Evolutionary conservation across 2,329 filamentous ascomycete species (phyloP), one percentile per base, ranked within the genome.

Genomic region (Lizonia empirigonia): DNA sequence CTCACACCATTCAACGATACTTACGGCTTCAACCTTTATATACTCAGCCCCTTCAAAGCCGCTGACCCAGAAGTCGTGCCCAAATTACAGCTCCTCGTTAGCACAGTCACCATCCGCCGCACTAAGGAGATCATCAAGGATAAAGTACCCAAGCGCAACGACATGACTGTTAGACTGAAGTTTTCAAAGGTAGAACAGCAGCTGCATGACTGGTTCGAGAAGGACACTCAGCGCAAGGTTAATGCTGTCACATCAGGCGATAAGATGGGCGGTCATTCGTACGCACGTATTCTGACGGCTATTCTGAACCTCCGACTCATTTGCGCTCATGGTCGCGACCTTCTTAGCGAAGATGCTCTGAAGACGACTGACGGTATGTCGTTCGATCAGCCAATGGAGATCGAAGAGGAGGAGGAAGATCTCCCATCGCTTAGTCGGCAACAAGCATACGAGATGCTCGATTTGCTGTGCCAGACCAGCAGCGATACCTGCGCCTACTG

Each of bases 301-400:
- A 96, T 99, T 66, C 82, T 95, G 59, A 88, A 93, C 23, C 83
- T 99, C 15, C 89, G 94, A 8, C 81, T 96, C 32, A 88, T 97
- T 42, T 97, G 92, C 68, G 94, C 92, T 1, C 93, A 97, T 69
- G 94, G 94, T n/a, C 89, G 88, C 58, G 93, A 97, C 53, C 82
- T 99, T 7, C 81, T 99, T 2, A 90, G 86, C 49, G 85, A 92
- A 27, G 88, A 93, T 16, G 93, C 97, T 64, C 77, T 96, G 36
- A 85, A 88, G 59, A 80, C 88, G 3, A 84, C 93, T 41, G 88
- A 91, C 67, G 93, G 92, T 19, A 82, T 90, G 73, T 91, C 86
- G n/a, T 85, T 85, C 7, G 87, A 90, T 30, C 90, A 90, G 58
- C 90, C 94, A 2, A 96, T 99, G 64, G 89, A 95, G 61, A 81